Conservation (phyloP, 202 grass and related monocot genomes). For the Hordeum pubiflorum region DNA sequence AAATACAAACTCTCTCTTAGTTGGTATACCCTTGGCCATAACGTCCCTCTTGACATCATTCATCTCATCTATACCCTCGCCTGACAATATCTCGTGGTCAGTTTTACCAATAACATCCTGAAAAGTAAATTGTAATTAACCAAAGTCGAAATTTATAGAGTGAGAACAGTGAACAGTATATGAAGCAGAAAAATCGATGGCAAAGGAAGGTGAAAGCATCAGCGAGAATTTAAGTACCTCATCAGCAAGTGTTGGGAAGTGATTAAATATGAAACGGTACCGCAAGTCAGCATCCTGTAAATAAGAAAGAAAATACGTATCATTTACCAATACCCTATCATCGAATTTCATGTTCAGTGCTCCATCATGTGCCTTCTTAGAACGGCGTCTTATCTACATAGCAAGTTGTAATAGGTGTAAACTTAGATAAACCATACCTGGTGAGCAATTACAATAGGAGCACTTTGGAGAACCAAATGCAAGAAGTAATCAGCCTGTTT, state of each 20-base stretch:
- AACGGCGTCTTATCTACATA: neutral
- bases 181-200: neutral
- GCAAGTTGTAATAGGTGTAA: constrained; percentile 14
- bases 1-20: constrained; percentile 88
- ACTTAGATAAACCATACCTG: constrained; percentile 46
- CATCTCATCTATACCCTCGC: constrained; percentile 75
- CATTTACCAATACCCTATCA: constrained; percentile 14
- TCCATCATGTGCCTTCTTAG: neutral
- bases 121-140: constrained; percentile 21
- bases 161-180: neutral
- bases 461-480: constrained; percentile 89
- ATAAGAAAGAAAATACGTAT: neutral
- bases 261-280: constrained; percentile 97
- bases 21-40: constrained; percentile 43
- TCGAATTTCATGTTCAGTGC: neutral
- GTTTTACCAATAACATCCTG: constrained; percentile 98
- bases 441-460: constrained; percentile 91
- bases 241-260: constrained; percentile 82
- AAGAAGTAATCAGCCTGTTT: constrained; percentile 91
- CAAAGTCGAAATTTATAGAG: constrained; percentile 12
- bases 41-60: constrained; percentile 78
- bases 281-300: constrained; percentile 83
- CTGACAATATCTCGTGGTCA: constrained; percentile 77
- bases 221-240: constrained; percentile 55
- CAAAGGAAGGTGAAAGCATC: neutral